Evolutionary conservation across 2,329 filamentous ascomycete species (phyloP).

Genomic region (Blastomyces percursus): DNA sequence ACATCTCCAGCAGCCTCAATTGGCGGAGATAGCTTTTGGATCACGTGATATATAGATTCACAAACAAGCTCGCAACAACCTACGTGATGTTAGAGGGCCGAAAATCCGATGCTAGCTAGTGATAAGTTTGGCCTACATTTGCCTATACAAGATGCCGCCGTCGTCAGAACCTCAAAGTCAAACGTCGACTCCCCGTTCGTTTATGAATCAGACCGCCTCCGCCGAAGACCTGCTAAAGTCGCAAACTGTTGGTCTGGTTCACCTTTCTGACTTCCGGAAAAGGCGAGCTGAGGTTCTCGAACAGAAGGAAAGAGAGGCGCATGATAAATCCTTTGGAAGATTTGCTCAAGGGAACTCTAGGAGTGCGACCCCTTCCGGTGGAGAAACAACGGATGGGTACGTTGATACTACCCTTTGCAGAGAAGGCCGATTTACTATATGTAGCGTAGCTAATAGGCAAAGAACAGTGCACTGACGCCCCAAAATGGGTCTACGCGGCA

Average conservation of each 20-base stretch:
- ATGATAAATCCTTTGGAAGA: constrained; percentile 47
- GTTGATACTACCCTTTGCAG: constrained; percentile 19
- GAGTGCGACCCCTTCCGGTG: constrained; percentile 39
- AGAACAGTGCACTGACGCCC: constrained; percentile 46
- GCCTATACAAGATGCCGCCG: constrained; percentile 8
- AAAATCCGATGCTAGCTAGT: background rate
- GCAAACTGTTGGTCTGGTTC: constrained; percentile 81
- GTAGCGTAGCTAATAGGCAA: constrained; percentile 41
- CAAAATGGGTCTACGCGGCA: constrained; percentile 28
- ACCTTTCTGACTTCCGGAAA: constrained; percentile 90
- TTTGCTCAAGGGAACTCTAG: constrained; percentile 37
- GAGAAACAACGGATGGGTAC: constrained; percentile 48
- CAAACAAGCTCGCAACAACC: background rate
- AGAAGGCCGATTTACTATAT: background rate
- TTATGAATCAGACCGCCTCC: constrained; percentile 63
- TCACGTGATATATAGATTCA: background rate
- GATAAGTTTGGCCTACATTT: background rate
- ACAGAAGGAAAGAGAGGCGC: constrained; percentile 71
- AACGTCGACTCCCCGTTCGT: constrained; percentile 42
- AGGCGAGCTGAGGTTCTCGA: constrained; percentile 89
- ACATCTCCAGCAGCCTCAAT: too few species aligned
- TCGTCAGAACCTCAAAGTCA: constrained; percentile 29
- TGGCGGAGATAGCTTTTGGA: background rate
- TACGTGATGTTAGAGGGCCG: background rate
- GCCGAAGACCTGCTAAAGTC: constrained; percentile 74